These are phyloP conservation scores for Populus hybrid DNA, from an alignment of 441 rosid genomes.

Conservation along the genomic window DNA sequence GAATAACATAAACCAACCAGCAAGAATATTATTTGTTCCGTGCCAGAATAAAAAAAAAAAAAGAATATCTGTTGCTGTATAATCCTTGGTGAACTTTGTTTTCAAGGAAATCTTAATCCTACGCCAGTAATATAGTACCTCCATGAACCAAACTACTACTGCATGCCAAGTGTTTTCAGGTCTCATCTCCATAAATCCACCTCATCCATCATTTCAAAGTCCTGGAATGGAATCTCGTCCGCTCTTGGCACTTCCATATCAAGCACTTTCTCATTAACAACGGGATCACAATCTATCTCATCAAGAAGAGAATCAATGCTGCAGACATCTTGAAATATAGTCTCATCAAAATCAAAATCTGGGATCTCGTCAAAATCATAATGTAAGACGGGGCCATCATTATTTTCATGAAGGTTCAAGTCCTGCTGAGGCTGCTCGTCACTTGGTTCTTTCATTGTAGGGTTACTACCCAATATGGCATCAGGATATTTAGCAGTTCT, in stretches of 20 bases:
- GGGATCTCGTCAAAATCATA: conserved; percentile 43
- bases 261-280: conserved; percentile 22
- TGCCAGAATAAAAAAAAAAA: background rate
- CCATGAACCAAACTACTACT: background rate
- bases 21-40: background rate
- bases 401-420: conserved; percentile 2
- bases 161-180: conserved; percentile 19
- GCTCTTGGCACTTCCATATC: conserved; percentile 20
- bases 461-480: background rate
- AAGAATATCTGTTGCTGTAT: background rate
- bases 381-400: conserved; percentile 22
- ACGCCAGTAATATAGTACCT: background rate
- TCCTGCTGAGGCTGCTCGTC: conserved; percentile 13
- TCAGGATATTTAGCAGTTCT: background rate
- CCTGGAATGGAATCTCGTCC: conserved; percentile 16
- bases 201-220: conserved; percentile 40
- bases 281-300: conserved; percentile 36
- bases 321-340: conserved; percentile 60
- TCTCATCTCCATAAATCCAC: conserved; percentile 67
- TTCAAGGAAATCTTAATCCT: background rate
- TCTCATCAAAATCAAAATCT: conserved; percentile 69
- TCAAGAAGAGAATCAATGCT: conserved; percentile 70
- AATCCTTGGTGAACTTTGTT: background rate
- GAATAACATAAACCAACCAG: background rate
- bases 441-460: conserved; percentile 7